Base-by-base conservation (phyloP, 2,329 filamentous ascomycete species). In the Knoxdaviesia proteae region DNA sequence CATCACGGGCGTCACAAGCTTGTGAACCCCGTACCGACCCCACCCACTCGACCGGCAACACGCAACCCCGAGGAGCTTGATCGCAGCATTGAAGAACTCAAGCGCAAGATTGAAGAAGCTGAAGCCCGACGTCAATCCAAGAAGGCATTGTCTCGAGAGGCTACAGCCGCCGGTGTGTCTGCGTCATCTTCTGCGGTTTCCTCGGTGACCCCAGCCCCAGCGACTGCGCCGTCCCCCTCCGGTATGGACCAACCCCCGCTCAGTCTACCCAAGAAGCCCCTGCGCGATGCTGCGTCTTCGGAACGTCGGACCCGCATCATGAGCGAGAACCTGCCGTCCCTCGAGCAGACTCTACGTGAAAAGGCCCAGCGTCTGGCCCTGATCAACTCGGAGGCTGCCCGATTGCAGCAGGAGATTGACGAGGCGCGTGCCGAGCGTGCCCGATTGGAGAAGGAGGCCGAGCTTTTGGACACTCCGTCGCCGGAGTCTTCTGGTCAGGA, bases 1-100 rank as follows among this genome's bases (percentile, higher is more conserved):
- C 52, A 47, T 58, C 44, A 51, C 20, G 20, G 20, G 20, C 20
- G 20, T 20, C 20, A 20, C 20, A 20, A 20, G 20, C 20, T 20
- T 20, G 20, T 20, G 20, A 20, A 20, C 20, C 20, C 20, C 20
- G 20, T 20, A 20, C 20, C 20, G 20, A 20, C 20, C 20, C 20
- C 20, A 20, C 20, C 20, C 20, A 2, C 20, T 20, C 20, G 20
- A 20, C 20, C 20, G 20, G 51, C 34, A 54, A 58, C 42, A 51
- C 58, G 31, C 55, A 54, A 52, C 39, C 41, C 43, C 33, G 56
- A 61, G 40, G 60, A 69, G 45, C 52, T 74, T 29, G 58, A 62
- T 38, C 59, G 57, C 36, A 73, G 69, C 48, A 79, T 80, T 33
- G 68, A 76, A 49, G 64, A 68, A 42, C 68, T 77, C 59, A 75